phyloP scores from a whole-genome alignment of 768 basidiomycete species.

The Mrakia gelida region DNA sequence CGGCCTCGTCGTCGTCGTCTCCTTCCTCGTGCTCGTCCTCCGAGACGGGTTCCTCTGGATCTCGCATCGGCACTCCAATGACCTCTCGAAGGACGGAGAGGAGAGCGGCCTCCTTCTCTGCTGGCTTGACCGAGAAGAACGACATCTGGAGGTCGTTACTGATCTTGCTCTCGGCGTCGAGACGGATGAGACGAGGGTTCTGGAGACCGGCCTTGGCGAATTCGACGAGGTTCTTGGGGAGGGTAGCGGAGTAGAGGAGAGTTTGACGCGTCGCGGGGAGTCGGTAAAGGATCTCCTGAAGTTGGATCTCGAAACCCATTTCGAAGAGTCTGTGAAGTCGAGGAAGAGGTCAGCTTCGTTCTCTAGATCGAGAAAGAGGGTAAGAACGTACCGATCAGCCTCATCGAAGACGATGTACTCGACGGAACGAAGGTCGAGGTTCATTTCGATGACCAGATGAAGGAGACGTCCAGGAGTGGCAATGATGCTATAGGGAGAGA shows the following conservation, averaged over 20 bases:
- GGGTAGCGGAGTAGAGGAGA: slow-evolving; percentile 89
- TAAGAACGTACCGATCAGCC: slow-evolving; percentile 65
- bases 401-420: slow-evolving; percentile 95
- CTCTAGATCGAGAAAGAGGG: no score
- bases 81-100: slow-evolving; percentile 78
- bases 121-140: slow-evolving; percentile 85
- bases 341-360: slow-evolving; percentile 11
- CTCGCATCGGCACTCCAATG: slow-evolving; percentile 59
- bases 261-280: slow-evolving; percentile 84
- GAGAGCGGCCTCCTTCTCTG: slow-evolving; percentile 90
- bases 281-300: slow-evolving; percentile 85
- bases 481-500: slow-evolving; percentile 62
- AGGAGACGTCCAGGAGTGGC: slow-evolving; percentile 95
- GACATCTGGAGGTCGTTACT: slow-evolving; percentile 88
- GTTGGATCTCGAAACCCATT: slow-evolving; percentile 90
- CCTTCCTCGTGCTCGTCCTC: slow-evolving; percentile 36
- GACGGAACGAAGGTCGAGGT: slow-evolving; percentile 76
- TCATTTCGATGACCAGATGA: slow-evolving; percentile 97
- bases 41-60: slow-evolving; percentile 32
- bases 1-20: slow-evolving; percentile 34
- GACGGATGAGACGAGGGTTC: slow-evolving; percentile 89
- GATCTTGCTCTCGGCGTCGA: slow-evolving; percentile 94
- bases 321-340: slow-evolving; percentile 65
- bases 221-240: slow-evolving; percentile 91
- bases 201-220: slow-evolving; percentile 93